Conservation (phyloP, 179 eudicot species). For the Drosera spatulata region DNA sequence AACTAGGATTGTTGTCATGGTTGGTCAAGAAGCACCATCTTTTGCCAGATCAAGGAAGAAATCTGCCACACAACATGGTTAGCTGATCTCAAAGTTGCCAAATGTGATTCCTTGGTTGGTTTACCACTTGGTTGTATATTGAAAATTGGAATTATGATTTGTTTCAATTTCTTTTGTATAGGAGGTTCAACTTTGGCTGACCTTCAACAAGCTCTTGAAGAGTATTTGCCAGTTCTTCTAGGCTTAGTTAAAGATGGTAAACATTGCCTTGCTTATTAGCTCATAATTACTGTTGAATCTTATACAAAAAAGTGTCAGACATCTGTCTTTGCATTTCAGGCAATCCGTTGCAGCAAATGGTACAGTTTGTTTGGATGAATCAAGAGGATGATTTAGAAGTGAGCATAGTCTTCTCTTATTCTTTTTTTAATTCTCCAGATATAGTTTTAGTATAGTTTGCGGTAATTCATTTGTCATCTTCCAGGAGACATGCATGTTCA, state of each 20-base stretch:
- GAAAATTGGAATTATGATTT: not conserved
- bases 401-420: conserved; percentile 3
- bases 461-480: conserved; percentile 5
- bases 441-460: not conserved
- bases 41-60: conserved; percentile 70
- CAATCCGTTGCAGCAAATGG: conserved; percentile 79
- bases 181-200: conserved; percentile 94
- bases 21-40: conserved; percentile 89
- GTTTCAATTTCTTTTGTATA: conserved; percentile 18
- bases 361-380: conserved; percentile 85
- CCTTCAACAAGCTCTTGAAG: conserved; percentile 92
- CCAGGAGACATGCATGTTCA: conserved; percentile 81
- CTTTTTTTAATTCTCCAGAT: not conserved
- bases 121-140: not conserved
- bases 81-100: conserved; percentile 14
- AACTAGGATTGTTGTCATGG: conserved; percentile 92
- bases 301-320: not conserved
- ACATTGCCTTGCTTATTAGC: not conserved
- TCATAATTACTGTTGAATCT: not conserved
- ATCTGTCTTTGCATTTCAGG: conserved; percentile 36
- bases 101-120: not conserved
- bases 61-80: conserved; percentile 87
- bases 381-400: conserved; percentile 97
- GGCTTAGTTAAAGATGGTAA: conserved; percentile 98
- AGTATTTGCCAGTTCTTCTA: conserved; percentile 82